Evolutionary conservation across 1,284 basidiomycete genomes (phyloP), one percentile per base, ranked within the genome.

Genomic region (Stygiomarasmius scandens): DNA sequence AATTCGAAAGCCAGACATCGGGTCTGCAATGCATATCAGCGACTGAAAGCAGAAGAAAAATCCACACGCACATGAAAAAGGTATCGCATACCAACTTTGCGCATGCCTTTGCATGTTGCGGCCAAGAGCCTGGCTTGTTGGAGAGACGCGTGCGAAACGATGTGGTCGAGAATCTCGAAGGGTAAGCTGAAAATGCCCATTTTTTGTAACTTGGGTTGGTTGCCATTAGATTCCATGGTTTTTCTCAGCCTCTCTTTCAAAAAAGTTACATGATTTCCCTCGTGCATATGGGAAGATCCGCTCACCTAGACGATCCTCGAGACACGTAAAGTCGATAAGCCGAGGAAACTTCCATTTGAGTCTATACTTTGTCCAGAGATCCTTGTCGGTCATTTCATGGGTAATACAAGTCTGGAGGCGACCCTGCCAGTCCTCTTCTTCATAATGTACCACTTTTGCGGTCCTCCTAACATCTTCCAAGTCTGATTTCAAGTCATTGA

Each of bases 261-360:
- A 32, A 16, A 4, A 41, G 6, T 41, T 41, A n/a, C n/a, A 19
- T n/a, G 11, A 16, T 41, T 19, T 9, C 6, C 11, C 8, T 4
- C 4, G 38, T n/a, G 16, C 6, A 41, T 9, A 41, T 16, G 5
- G 12, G 12, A 41, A 41, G 5, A 41, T 9, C 4, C 16, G 11
- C 48, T 16, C 9, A 49, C 48, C 48, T n/a, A n/a, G 9, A 11
- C 24, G 23, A 9, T 14, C 3, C 11, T 5, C 5, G 11, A 49
- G 24, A 14, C 14, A 32, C 10, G 19, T 12, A 19, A 51, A 51
- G 20, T 20, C 11, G 4, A 38, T 3, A 9, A 36, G 9, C 8
- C 49, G 49, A 19, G 49, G 49, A 16, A 51, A 20, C 22, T 41
- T 51, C 49, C 49, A 51, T 22, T 51, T 51, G 19, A 51, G 19